Base-by-base conservation (phyloP, 2,329 filamentous ascomycete species). In the Fusarium sp. region DNA sequence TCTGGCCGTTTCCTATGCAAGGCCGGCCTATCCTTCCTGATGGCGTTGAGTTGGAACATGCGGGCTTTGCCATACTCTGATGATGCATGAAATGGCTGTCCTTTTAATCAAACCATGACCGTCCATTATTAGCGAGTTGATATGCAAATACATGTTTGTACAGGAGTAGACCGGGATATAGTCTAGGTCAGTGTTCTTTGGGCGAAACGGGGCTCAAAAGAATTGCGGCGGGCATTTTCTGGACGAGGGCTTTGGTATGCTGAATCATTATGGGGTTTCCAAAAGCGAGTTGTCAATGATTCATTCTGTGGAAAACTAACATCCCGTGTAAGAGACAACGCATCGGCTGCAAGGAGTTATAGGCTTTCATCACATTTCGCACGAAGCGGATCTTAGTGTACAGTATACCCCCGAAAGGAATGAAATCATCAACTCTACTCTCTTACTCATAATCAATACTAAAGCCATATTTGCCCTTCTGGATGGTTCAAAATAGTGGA, bases 1-100 rank as follows among this genome's bases (percentile, higher is more conserved):
- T 88, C 70, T 89, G 87, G 87, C 86, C 87, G 1, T 89, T 88
- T 63, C 87, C 87, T 0, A 85, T 88, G 84, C 87, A 88, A 69
- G 87, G 87, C 0, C 80, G 86, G 23, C 86, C 87, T 5, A 85
- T 88, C 60, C 68, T 89, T 28, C 82, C 85, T 0, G 79, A 76
- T 1, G 85, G 85, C 1, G 72, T 80, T 30, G 79, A 82, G 51
- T 71, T 89, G 55, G 79, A 83, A 68, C 81, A 85, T 30, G 85
- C 86, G 4, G 87, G 87, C 0, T 89, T 89, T 72, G 80, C 80
- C 25, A 63, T 82, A 20, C 14, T 73, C 14, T 73, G 34, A 69
- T 23, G 23, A 32, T 10, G 11, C 32, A 34, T 7, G 9, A 20
- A 16, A 10, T 16, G 7, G n/a, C 6, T 8, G 12, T n/a, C n/a